These are phyloP conservation scores for Citrullus amarus DNA, from an alignment of 306 rosid species.

Conservation along the genomic window DNA sequence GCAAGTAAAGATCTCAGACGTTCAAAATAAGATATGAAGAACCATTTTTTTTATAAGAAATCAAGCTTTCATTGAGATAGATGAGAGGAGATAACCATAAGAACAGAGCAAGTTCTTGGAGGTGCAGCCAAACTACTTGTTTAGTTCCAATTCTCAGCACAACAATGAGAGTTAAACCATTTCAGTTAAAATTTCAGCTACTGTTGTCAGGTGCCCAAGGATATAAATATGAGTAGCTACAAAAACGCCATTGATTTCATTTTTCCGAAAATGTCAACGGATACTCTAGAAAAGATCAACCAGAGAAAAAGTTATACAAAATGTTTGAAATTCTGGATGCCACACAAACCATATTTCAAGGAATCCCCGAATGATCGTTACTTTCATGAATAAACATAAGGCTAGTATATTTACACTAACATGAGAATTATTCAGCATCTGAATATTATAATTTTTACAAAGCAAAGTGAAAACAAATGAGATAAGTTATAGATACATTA, in stretches of 20 bases:
- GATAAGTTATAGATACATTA: not conserved
- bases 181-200: not conserved
- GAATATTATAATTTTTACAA: not conserved
- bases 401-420: not conserved
- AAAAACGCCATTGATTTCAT: not conserved
- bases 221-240: not conserved
- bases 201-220: not conserved
- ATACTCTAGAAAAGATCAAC: not conserved
- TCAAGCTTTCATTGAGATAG: no score
- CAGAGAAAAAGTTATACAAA: not conserved
- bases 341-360: not conserved
- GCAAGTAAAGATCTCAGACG: not conserved
- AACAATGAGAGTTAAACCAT: not conserved
- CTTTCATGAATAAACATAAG: not conserved
- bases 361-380: not conserved
- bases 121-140: not conserved
- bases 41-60: not conserved
- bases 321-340: not conserved
- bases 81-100: not conserved
- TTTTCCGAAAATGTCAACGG: not conserved
- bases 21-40: not conserved
- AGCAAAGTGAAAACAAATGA: not conserved
- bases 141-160: not conserved
- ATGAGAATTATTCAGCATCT: not conserved
- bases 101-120: not conserved